phyloP scores from a whole-genome alignment of 352 stramenopile species.

The Pythium scleroteichum region DNA sequence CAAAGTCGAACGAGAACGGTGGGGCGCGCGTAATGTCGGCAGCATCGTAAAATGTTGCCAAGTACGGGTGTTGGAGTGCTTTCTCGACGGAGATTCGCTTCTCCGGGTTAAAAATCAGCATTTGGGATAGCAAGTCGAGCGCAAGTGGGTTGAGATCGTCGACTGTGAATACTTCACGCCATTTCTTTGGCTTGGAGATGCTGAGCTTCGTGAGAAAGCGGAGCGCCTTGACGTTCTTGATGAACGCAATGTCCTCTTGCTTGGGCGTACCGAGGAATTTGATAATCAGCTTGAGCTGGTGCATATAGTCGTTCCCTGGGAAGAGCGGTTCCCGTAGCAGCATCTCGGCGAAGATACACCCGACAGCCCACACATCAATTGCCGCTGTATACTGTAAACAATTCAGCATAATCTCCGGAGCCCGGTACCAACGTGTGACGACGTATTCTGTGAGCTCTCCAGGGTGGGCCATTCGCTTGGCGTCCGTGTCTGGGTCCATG shows the following conservation, averaged over 20 bases:
- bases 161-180: constrained; percentile 55
- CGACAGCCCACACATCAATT: constrained; percentile 95
- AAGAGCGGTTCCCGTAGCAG: constrained; percentile 97
- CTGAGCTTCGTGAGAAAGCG: constrained; percentile 96
- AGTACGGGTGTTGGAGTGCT: constrained; percentile 87
- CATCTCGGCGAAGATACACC: constrained; percentile 99
- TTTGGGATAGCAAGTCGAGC: constrained; percentile 89
- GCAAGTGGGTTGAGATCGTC: constrained; percentile 57
- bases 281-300: constrained; percentile 97
- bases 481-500: constrained; percentile 86
- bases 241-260: constrained; percentile 74
- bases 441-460: constrained; percentile 81
- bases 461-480: constrained; percentile 67
- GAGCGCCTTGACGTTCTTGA: constrained; percentile 91
- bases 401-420: constrained; percentile 73
- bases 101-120: constrained; percentile 92
- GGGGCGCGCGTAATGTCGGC: constrained; percentile 82
- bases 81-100: constrained; percentile 89
- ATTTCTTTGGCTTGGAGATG: constrained; percentile 85
- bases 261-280: constrained; percentile 95
- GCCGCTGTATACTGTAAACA: constrained; percentile 84
- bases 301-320: constrained; percentile 91
- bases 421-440: constrained; percentile 70
- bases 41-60: constrained; percentile 83
- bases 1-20: constrained; percentile 83